phyloP scores from a whole-genome alignment of 331 rosid species.

The Phaseolus coccineus region DNA sequence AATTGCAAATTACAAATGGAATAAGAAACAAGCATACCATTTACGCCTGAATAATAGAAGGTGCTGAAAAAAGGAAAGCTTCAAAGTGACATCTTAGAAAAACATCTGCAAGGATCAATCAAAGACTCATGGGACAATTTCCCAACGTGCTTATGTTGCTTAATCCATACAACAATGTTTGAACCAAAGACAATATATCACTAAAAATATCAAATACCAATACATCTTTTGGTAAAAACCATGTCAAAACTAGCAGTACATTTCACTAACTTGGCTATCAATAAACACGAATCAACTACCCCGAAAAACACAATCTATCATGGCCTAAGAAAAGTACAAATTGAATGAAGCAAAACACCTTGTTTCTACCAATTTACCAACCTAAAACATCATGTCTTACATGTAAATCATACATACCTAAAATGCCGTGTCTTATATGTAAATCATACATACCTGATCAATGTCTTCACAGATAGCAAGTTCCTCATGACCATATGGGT shows the following conservation, averaged over 20 bases:
- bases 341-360: constrained; percentile 12
- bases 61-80: neutral
- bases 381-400: constrained; percentile 21
- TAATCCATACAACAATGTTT: neutral
- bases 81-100: neutral
- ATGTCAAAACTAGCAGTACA: neutral
- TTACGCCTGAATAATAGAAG: neutral
- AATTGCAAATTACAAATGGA: constrained; percentile 30
- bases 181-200: neutral
- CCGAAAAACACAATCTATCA: constrained; percentile 10
- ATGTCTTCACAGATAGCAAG: constrained; percentile 94
- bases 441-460: constrained; percentile 89
- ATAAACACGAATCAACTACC: constrained; percentile 25
- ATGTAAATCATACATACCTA: too few relatives aligned
- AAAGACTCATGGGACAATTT: neutral
- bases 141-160: neutral
- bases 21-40: constrained; percentile 19
- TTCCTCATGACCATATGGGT: constrained; percentile 96
- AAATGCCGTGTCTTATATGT: neutral
- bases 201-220: neutral
- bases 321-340: constrained; percentile 15
- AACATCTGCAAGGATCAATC: neutral
- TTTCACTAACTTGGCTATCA: constrained; percentile 13
- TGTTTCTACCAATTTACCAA: constrained; percentile 17
- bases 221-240: neutral